phyloP scores from a whole-genome alignment of 148 eudicot species.

The Spergularia bocconei region DNA sequence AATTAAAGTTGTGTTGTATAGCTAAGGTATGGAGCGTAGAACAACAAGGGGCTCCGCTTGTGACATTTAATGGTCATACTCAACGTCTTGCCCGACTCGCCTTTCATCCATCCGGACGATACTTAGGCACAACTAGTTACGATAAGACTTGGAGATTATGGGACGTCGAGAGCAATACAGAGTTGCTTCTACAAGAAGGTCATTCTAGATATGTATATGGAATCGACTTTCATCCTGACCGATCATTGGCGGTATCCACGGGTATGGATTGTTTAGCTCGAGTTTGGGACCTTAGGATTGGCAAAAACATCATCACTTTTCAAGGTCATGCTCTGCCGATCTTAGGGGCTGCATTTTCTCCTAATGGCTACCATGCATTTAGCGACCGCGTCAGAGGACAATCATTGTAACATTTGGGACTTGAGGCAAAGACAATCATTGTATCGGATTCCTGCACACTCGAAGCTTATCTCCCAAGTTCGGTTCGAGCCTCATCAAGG shows the following conservation, averaged over 20 bases:
- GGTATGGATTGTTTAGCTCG: constrained; percentile 86
- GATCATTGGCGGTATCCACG: constrained; percentile 78
- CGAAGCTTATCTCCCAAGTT: constrained; percentile 78
- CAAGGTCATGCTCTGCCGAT: constrained; percentile 93
- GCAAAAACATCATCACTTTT: constrained; percentile 78
- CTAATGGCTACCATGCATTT: constrained; percentile 89
- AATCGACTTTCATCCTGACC: constrained; percentile 68
- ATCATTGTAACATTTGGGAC: constrained; percentile 86
- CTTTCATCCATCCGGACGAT: constrained; percentile 85
- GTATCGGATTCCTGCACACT: constrained; percentile 80
- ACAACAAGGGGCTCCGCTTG: constrained; percentile 40
- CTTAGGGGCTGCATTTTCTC: constrained; percentile 69
- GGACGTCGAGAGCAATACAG: constrained; percentile 75
- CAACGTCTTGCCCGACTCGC: constrained; percentile 82
- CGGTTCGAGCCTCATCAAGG: constrained; percentile 95
- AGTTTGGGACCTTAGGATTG: constrained; percentile 87
- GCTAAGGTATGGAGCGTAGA: constrained; percentile 71
- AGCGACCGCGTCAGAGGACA: constrained; percentile 89
- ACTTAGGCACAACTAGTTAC: constrained; percentile 86
- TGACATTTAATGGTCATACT: constrained; percentile 74
- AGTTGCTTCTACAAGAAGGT: constrained; percentile 93
- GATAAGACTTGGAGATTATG: constrained; percentile 95
- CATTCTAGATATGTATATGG: constrained; percentile 90
- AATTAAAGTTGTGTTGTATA: constrained; percentile 15
- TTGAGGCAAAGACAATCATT: constrained; percentile 68